phyloP scores from a whole-genome alignment of 805 yeast species.

The Schwanniomyces sp. region DNA sequence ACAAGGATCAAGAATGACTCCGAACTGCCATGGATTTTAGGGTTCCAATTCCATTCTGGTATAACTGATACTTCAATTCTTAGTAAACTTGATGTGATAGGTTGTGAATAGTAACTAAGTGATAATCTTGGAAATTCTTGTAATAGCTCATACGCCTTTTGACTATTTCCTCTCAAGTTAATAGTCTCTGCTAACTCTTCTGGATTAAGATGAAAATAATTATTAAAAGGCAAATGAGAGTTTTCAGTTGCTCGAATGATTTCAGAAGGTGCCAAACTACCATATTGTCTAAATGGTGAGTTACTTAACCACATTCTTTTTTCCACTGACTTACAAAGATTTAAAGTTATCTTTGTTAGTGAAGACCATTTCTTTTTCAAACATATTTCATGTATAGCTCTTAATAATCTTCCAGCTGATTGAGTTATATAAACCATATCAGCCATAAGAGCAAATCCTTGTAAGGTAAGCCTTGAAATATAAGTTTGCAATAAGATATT shows the following conservation, averaged over 20 bases:
- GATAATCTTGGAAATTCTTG: constrained; percentile 71
- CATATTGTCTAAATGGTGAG: constrained; percentile 85
- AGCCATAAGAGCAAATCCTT: constrained; percentile 87
- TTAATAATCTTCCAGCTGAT: constrained; percentile 82
- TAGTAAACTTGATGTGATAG: constrained; percentile 70
- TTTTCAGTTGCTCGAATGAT: constrained; percentile 74
- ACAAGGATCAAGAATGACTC: constrained; percentile 71
- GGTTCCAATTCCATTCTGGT: constrained; percentile 83
- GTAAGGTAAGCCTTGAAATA: constrained; percentile 72
- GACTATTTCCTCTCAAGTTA: constrained; percentile 67
- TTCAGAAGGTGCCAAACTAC: constrained; percentile 62
- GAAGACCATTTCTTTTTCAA: constrained; percentile 70
- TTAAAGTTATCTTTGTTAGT: constrained; percentile 55
- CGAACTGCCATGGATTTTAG: constrained; percentile 55
- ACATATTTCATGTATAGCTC: constrained; percentile 84
- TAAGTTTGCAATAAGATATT: constrained; percentile 81
- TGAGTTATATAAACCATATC: constrained; percentile 94
- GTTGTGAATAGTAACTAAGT: constrained; percentile 64
- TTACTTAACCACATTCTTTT: constrained; percentile 79
- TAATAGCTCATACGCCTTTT: constrained; percentile 55
- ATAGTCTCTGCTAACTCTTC: constrained; percentile 84
- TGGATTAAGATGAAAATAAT: constrained; percentile 68
- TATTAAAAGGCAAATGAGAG: constrained; percentile 79
- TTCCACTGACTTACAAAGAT: constrained; percentile 78
- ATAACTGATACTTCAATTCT: constrained; percentile 63